A percentile compares a stretch with the other conserved stretches of the same genome.
Conservation (phyloP, 2,329 filamentous ascomycete species). For the Pseudogymnoascus sp. region DNA sequence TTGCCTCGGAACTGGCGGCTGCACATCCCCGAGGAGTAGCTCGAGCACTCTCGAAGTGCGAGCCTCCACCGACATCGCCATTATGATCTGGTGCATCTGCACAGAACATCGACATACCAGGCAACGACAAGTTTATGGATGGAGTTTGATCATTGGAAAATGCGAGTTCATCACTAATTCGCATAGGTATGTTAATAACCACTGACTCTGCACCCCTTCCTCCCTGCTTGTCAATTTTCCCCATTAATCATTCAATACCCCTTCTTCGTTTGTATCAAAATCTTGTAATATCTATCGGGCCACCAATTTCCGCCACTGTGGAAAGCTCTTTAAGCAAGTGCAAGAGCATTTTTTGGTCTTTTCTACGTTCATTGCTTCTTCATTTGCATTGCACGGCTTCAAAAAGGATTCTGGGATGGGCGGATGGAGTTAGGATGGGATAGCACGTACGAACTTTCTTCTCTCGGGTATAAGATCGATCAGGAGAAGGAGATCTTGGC, state of each 20-base stretch:
- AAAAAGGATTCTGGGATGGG: neutral
- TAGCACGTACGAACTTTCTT: neutral
- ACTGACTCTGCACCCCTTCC: neutral
- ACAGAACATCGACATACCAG: neutral
- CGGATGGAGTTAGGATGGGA: neutral
- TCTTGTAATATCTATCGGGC: conserved; percentile 5
- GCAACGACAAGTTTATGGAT: neutral
- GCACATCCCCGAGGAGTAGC: neutral
- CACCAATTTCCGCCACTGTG: neutral
- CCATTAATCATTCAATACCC: conserved; percentile 4
- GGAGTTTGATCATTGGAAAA: neutral
- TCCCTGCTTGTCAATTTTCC: neutral
- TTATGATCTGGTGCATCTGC: neutral
- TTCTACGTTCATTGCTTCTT: neutral
- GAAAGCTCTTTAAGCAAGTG: conserved; percentile 5
- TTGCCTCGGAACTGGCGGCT: neutral
- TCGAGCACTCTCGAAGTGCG: neutral
- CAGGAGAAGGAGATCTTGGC: neutral
- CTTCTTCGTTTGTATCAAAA: conserved; percentile 6
- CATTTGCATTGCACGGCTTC: neutral
- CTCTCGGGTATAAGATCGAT: neutral
- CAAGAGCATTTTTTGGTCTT: neutral
- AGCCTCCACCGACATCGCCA: neutral
- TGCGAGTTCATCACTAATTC: conserved; percentile 5
- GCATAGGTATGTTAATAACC: conserved; percentile 2